These are phyloP conservation scores for Lipomyces yamanashiensis DNA, from an alignment of 805 yeast genomes.

Conservation along the genomic window DNA sequence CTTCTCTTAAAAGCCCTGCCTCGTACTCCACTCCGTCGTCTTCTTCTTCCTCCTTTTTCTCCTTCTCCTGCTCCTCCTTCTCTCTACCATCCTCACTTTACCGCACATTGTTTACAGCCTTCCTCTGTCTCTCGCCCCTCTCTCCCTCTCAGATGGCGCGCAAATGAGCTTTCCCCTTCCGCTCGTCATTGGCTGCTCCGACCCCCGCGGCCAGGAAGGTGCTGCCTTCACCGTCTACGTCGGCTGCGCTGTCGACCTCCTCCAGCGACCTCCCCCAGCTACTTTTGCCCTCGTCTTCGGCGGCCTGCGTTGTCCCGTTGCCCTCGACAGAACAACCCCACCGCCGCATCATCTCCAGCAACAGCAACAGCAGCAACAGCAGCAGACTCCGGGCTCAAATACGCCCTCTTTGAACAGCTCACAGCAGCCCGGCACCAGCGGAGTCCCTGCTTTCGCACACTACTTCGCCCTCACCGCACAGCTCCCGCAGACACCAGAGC, in stretches of 20 bases:
- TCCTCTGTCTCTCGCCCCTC: slow-evolving; percentile 2
- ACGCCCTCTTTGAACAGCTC: too few relatives aligned
- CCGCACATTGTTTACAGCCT: neutral
- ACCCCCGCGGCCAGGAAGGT: slow-evolving; percentile 30
- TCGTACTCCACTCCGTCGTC: neutral
- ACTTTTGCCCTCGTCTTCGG: slow-evolving; percentile 23
- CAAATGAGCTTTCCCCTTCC: slow-evolving; percentile 18
- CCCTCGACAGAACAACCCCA: slow-evolving; percentile 27
- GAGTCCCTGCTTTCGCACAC: slow-evolving; percentile 7
- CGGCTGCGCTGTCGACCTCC: slow-evolving; percentile 19
- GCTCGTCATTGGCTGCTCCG: slow-evolving; percentile 32
- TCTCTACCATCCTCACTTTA: neutral
- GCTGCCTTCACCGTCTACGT: slow-evolving; percentile 30
- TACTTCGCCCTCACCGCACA: slow-evolving; percentile 30
- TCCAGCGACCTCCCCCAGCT: slow-evolving; percentile 16
- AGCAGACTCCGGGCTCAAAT: too few relatives aligned
- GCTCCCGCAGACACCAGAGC: slow-evolving; percentile 29
- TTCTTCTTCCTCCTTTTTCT: neutral
- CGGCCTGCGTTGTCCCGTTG: slow-evolving; percentile 22
- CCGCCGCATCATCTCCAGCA: slow-evolving; percentile 6
- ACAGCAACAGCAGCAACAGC: too few relatives aligned
- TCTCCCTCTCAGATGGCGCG: slow-evolving; percentile 4
- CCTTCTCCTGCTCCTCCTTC: slow-evolving; percentile 1
- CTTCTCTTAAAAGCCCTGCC: neutral
- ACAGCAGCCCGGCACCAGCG: slow-evolving; percentile 3